These are phyloP conservation scores for Mesembryanthemum crystallinum DNA, from an alignment of 148 eudicot species.

Conservation along the genomic window DNA sequence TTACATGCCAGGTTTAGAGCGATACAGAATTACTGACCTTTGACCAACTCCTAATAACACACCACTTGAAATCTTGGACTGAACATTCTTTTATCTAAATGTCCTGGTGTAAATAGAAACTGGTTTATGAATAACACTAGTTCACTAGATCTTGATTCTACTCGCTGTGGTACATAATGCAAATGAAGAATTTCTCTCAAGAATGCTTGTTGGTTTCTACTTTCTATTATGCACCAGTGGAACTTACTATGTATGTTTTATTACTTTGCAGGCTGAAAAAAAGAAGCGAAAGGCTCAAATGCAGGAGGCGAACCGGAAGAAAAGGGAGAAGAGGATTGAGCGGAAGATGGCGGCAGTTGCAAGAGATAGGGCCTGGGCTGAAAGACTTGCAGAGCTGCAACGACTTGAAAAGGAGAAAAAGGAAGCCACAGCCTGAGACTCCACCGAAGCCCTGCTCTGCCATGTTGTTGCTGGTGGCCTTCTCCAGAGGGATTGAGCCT, in stretches of 20 bases:
- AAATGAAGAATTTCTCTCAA: not conserved
- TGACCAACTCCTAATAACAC: too few species aligned
- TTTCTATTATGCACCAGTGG: not conserved
- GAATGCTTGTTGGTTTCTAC: not conserved
- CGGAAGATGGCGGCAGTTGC: constrained; percentile 99
- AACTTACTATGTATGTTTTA: not conserved
- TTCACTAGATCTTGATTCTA: not conserved
- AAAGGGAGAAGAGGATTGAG: constrained; percentile 62
- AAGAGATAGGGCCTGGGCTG: constrained; percentile 90
- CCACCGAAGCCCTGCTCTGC: not conserved
- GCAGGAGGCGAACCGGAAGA: constrained; percentile 82
- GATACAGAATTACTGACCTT: too few species aligned
- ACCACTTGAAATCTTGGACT: too few species aligned
- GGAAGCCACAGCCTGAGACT: constrained; percentile 29
- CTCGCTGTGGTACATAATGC: not conserved
- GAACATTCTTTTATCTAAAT: too few species aligned
- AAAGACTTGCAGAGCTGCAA: constrained; percentile 72
- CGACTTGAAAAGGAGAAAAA: constrained; percentile 72
- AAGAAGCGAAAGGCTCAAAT: constrained; percentile 76
- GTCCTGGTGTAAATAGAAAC: too few species aligned
- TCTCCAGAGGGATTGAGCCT: not conserved
- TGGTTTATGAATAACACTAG: not conserved
- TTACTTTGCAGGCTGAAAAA: constrained; percentile 57
- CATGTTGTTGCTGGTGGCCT: not conserved
- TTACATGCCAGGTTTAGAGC: too few species aligned